Conservation (phyloP, 495 filamentous ascomycete genomes). For the Cercophora samala region DNA sequence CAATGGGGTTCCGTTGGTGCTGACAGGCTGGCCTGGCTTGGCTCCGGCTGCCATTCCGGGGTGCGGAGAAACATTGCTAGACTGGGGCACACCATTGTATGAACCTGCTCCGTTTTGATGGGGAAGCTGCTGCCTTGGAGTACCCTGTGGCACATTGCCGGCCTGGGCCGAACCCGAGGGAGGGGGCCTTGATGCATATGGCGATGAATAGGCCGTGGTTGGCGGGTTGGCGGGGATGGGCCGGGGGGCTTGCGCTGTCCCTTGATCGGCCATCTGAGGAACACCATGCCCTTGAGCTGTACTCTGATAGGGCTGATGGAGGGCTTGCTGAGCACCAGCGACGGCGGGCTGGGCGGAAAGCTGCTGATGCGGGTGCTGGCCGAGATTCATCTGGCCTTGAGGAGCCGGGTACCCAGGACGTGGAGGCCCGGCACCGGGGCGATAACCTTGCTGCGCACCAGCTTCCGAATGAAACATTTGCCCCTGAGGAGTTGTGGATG, state of each 20-base stretch:
- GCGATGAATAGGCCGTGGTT: conserved; percentile 42
- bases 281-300: conserved; percentile 33
- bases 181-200: conserved; percentile 41
- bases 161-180: conserved; percentile 21
- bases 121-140: conserved; percentile 20
- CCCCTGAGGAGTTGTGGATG: conserved; percentile 26
- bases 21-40: conserved; percentile 17
- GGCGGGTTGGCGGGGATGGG: conserved; percentile 33
- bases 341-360: conserved; percentile 22
- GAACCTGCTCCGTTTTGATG: conserved; percentile 12
- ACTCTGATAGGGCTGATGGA: conserved; percentile 33
- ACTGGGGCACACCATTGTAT: conserved; percentile 27
- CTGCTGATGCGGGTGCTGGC: conserved; percentile 26
- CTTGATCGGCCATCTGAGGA: conserved; percentile 37
- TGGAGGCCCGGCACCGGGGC: conserved; percentile 27
- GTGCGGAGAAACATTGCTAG: conserved; percentile 9
- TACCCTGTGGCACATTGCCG: conserved; percentile 19
- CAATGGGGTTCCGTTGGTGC: conserved; percentile 11
- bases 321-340: conserved; percentile 22
- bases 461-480: conserved; percentile 32
- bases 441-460: conserved; percentile 26
- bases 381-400: conserved; percentile 31
- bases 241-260: conserved; percentile 26
- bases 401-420: conserved; percentile 19
- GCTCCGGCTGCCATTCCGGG: conserved; percentile 6